Evolutionary conservation across 371 early-diverging fungal genomes (phyloP).

Genomic region (Dichotomocladium elegans): DNA sequence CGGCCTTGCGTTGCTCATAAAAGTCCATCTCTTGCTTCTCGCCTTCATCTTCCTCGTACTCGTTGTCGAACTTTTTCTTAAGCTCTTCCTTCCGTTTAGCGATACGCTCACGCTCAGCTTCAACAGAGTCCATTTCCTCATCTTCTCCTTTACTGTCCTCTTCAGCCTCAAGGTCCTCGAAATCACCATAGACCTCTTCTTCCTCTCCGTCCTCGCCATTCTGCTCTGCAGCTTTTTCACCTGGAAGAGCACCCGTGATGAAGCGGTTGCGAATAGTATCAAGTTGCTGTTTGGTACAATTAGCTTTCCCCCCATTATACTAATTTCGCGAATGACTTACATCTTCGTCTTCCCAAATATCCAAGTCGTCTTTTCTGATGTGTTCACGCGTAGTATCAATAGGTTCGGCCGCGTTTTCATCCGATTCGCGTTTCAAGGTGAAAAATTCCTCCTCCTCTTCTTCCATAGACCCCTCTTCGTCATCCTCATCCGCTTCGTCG

Average conservation of each 20-base stretch:
- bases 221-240: conserved; percentile 31
- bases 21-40: conserved; percentile 69
- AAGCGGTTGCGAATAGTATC: conserved; percentile 77
- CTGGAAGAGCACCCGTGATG: conserved; percentile 71
- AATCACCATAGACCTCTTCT: conserved; percentile 78
- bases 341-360: conserved; percentile 72
- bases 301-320: no score
- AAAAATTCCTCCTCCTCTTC: conserved; percentile 67
- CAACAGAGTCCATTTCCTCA: conserved; percentile 31
- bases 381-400: conserved; percentile 72
- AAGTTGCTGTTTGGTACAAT: no score
- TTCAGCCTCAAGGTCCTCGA: conserved; percentile 88
- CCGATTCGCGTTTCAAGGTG: conserved; percentile 49
- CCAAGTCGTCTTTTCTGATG: conserved; percentile 50
- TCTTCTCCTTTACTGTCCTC: conserved; percentile 26
- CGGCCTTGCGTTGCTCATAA: conserved; percentile 87
- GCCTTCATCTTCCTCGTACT: conserved; percentile 79
- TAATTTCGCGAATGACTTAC: no score
- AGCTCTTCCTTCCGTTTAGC: conserved; percentile 86
- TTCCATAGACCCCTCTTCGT: conserved; percentile 39
- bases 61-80: conserved; percentile 87
- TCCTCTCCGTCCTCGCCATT: conserved; percentile 41
- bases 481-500: conserved; percentile 29
- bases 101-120: conserved; percentile 59
- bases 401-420: conserved; percentile 21